Base-by-base conservation (phyloP, 2,329 filamentous ascomycete species). In the Aspergillus flavus region DNA sequence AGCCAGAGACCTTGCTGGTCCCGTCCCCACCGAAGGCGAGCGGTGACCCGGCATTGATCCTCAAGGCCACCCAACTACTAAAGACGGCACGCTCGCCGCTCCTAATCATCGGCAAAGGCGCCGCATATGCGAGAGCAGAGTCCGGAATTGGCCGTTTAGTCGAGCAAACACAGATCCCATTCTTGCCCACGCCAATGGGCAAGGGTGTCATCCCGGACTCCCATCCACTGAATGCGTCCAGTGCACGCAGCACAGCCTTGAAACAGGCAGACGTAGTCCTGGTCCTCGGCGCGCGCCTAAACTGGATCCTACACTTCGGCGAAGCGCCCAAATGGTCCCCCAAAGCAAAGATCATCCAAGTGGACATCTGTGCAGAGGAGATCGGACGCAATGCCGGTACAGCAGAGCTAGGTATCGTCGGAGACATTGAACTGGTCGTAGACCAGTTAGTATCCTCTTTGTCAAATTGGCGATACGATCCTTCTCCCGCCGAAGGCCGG, bases 241-340 rank as follows among this genome's bases (percentile, higher is more conserved):
- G 84, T 54, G 84, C 85, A 4, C 79, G 85, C 60, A 85, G 83
- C 50, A 78, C 82, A 19, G 85, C 84, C 4, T 73, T 87, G 46
- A 83, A 82, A 68, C 73, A 81, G 46, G 83, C 85, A 3, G 85
- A 87, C 68, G 81, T 87, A 1, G 82, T 86, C 19, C 71, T 87
- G 4, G 75, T 87, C 3, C 76, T 87, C 2, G 84, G 84, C 5
- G 85, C 84, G 2, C 79, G 83, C 41, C 72, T 87, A 48, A 87
- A 87, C 64, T 87, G 85, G 85, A 87, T 87, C 57, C 75, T 87
- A 4, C 84, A 86, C 64, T 87, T 83, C 64, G 85, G 85, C 9
- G 80, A 84, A 61, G 67, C 82, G 14, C 84, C 85, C 0, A 86
- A 86, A 70, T 87, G 84, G 82, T 82, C 79, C 32, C 66, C 80